Percentiles rank a stretch among this genome's conserved stretches.
These are phyloP conservation scores for Liquidambar formosana DNA, from an alignment of 164 flowering plant species.

Conservation along the genomic window DNA sequence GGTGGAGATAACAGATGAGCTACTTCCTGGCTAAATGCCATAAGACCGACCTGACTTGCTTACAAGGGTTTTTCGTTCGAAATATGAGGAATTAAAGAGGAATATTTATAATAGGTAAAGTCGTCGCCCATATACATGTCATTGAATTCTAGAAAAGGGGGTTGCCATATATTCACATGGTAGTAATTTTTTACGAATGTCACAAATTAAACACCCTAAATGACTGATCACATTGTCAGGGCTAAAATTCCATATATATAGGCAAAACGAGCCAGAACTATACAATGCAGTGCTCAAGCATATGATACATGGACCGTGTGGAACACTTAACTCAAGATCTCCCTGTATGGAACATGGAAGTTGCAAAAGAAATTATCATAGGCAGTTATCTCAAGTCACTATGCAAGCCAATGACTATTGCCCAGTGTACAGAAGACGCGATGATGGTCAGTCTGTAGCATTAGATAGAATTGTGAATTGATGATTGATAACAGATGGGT, in stretches of 20 bases:
- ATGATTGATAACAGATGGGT: constrained; percentile 1
- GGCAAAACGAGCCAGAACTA: constrained; percentile 1
- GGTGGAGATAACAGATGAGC: neutral
- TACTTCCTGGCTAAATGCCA: neutral
- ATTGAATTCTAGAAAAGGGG: constrained; percentile 26
- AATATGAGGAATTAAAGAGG: constrained; percentile 12
- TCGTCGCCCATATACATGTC: constrained; percentile 15
- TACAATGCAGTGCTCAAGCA: constrained; percentile 13
- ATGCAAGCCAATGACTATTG: neutral
- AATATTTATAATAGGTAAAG: constrained; percentile 14
- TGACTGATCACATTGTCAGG: constrained; percentile 13
- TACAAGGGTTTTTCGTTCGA: constrained; percentile 15
- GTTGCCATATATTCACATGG: constrained; percentile 18
- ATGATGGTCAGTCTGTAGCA: neutral
- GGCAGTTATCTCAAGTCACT: neutral
- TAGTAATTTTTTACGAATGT: constrained; percentile 9
- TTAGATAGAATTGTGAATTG: neutral
- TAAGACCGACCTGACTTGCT: constrained; percentile 25
- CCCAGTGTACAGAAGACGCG: constrained; percentile 12
- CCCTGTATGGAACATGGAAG: neutral
- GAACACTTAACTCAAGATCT: neutral
- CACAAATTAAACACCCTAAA: constrained; percentile 4
- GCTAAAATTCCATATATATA: constrained; percentile 17
- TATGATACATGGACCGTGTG: constrained; percentile 29
- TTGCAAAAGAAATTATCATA: constrained; percentile 13